These are phyloP conservation scores for Cercophora sp. DNA, from an alignment of 495 filamentous ascomycete genomes.

Conservation along the genomic window DNA sequence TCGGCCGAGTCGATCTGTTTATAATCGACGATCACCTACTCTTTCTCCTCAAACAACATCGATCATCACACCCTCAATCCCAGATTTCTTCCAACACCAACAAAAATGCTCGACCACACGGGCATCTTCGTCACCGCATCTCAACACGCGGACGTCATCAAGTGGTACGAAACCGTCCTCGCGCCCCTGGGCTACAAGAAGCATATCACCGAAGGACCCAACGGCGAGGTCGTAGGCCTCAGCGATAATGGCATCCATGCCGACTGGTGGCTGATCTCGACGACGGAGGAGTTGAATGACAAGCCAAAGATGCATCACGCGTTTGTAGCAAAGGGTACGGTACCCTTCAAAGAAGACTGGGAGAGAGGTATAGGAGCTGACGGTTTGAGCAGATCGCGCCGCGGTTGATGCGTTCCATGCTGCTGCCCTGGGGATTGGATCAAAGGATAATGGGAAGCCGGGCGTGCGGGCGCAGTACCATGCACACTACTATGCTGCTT, in stretches of 20 bases:
- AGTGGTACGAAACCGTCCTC: conserved; percentile 19
- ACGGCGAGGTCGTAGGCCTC: conserved; percentile 19
- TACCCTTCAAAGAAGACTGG: not conserved
- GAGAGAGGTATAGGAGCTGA: too few species aligned
- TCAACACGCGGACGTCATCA: conserved; percentile 6
- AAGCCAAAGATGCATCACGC: conserved; percentile 11
- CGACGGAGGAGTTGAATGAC: not conserved
- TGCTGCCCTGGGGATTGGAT: conserved; percentile 17
- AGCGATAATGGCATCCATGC: conserved; percentile 7
- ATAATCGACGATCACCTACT: too few species aligned
- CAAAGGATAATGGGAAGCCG: conserved; percentile 41
- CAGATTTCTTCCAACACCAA: too few species aligned
- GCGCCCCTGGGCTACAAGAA: conserved; percentile 24
- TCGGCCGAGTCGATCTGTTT: too few species aligned
- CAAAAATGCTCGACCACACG: conserved; percentile 22
- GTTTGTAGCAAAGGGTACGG: conserved; percentile 20
- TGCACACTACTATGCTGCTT: conserved; percentile 49
- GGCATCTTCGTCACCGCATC: conserved; percentile 15
- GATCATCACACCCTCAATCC: too few species aligned
- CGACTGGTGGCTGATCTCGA: conserved; percentile 20
- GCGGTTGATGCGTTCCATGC: conserved; percentile 22
- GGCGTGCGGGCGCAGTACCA: conserved; percentile 37
- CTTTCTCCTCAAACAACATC: too few species aligned
- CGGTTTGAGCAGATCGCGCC: conserved; percentile 10
- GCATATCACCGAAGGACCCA: not conserved